Evolutionary conservation across 2,329 filamentous ascomycete species (phyloP).

Genomic region (Septoria petroselini): DNA sequence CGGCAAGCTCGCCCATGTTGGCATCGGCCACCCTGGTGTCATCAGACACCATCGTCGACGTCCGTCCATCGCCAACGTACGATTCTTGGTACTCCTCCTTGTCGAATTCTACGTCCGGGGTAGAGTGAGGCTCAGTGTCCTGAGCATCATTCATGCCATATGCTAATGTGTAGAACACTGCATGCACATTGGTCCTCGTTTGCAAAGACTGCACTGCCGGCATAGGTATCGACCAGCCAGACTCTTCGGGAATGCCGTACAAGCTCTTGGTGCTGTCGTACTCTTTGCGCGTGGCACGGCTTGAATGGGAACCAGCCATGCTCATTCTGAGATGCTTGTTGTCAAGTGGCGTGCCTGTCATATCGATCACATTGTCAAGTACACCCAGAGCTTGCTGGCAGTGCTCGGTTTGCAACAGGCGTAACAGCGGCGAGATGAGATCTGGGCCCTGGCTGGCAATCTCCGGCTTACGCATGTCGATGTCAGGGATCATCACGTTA

Average conservation of each 20-base stretch:
- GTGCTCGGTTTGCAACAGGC: conserved; percentile 86
- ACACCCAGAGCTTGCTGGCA: conserved; percentile 90
- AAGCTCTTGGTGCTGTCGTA: conserved; percentile 91
- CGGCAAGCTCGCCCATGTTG: conserved; percentile 77
- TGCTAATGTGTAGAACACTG: conserved; percentile 76
- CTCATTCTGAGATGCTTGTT: conserved; percentile 96
- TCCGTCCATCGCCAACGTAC: conserved; percentile 67
- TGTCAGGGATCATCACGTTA: conserved; percentile 76
- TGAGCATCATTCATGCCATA: conserved; percentile 43
- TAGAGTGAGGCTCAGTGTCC: conserved; percentile 57
- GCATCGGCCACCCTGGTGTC: conserved; percentile 64
- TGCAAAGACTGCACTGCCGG: conserved; percentile 84
- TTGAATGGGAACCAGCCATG: conserved; percentile 84
- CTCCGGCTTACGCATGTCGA: conserved; percentile 89
- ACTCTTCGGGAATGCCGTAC: conserved; percentile 93
- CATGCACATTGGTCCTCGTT: conserved; percentile 88
- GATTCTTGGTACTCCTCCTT: conserved; percentile 77
- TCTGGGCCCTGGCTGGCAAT: conserved; percentile 90
- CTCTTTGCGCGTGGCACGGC: conserved; percentile 79
- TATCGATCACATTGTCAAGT: conserved; percentile 90
- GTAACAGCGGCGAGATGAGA: conserved; percentile 85
- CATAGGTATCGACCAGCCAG: conserved; percentile 92
- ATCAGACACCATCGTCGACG: conserved; percentile 90
- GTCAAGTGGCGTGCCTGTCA: conserved; percentile 83
- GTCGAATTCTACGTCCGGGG: conserved; percentile 88